Evolutionary conservation across 1,139 yeast genomes (phyloP).

Genomic region (Lodderomyces parapsilosis): DNA sequence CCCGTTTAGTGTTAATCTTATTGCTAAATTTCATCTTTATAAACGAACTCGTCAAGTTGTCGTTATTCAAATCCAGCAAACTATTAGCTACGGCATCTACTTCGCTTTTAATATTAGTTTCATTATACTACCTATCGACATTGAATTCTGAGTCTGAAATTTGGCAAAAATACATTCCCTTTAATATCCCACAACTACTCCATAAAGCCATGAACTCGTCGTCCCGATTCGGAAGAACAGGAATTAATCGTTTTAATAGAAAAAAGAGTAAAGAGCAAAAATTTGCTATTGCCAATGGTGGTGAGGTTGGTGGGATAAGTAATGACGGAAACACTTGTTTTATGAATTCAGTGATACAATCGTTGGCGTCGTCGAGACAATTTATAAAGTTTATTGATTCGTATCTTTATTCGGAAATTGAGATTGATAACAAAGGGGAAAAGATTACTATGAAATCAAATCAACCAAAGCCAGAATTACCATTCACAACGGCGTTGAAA

Average conservation of each 20-base stretch:
- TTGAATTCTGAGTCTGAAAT: not conserved
- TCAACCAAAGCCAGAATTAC: constrained; percentile 33
- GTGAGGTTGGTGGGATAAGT: constrained; percentile 77
- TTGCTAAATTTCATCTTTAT: constrained; percentile 9
- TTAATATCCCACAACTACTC: constrained; percentile 15
- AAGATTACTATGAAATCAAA: constrained; percentile 17
- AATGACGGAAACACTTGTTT: constrained; percentile 94
- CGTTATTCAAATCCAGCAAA: constrained; percentile 12
- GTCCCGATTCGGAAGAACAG: constrained; percentile 11
- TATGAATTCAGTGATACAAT: constrained; percentile 86
- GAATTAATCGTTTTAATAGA: constrained; percentile 14
- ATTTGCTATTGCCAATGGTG: constrained; percentile 56
- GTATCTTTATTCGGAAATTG: constrained; percentile 31
- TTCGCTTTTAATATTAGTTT: constrained; percentile 9
- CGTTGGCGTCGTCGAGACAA: constrained; percentile 72
- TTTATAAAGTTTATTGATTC: constrained; percentile 56
- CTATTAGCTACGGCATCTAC: constrained; percentile 12
- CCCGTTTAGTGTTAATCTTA: constrained; percentile 5
- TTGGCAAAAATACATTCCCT: constrained; percentile 7
- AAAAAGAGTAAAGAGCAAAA: constrained; percentile 27
- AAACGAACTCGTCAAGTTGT: constrained; percentile 12
- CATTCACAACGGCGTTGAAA: constrained; percentile 54
- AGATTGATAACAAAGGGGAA: constrained; percentile 22
- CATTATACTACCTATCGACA: constrained; percentile 13
- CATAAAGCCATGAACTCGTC: constrained; percentile 18